Conservation (phyloP, 2,329 filamentous ascomycete species). For the Xylariaceae sp. region DNA sequence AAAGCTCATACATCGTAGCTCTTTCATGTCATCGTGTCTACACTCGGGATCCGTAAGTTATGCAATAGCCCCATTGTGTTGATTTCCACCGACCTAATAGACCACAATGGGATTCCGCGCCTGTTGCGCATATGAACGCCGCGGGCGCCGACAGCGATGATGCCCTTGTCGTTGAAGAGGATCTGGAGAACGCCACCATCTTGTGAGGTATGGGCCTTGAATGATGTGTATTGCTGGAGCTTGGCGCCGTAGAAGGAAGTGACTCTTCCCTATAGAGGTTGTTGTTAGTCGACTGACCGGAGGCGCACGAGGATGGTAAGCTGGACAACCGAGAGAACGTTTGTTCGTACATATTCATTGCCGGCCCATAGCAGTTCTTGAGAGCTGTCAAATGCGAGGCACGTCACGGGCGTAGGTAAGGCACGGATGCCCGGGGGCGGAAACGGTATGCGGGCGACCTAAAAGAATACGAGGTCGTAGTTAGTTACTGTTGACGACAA, state of each 20-base stretch:
- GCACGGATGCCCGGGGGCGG: slow-evolving; percentile 77
- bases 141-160: slow-evolving; percentile 81
- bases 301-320: not conserved
- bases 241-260: slow-evolving; percentile 88
- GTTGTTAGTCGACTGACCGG: slow-evolving; percentile 27
- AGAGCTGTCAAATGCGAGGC: slow-evolving; percentile 85
- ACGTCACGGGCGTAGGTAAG: slow-evolving; percentile 74
- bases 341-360: slow-evolving; percentile 77
- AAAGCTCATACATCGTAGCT: slow-evolving; percentile 94
- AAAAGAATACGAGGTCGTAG: not conserved
- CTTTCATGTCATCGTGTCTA: slow-evolving; percentile 78
- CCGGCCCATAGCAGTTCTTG: slow-evolving; percentile 94
- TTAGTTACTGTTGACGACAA: not conserved
- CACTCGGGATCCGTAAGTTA: slow-evolving; percentile 24
- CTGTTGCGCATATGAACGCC: slow-evolving; percentile 90
- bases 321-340: not conserved
- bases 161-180: slow-evolving; percentile 87
- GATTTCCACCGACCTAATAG: slow-evolving; percentile 65
- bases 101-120: slow-evolving; percentile 86
- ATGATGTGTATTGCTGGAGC: slow-evolving; percentile 88
- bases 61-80: too few species aligned
- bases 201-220: slow-evolving; percentile 74
- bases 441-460: slow-evolving; percentile 84
- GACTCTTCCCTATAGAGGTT: slow-evolving; percentile 73
- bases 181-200: slow-evolving; percentile 88